Evolutionary conservation across 331 rosid species (phyloP), one percentile per base, ranked within the genome.

Genomic region (Malus hybrid): DNA sequence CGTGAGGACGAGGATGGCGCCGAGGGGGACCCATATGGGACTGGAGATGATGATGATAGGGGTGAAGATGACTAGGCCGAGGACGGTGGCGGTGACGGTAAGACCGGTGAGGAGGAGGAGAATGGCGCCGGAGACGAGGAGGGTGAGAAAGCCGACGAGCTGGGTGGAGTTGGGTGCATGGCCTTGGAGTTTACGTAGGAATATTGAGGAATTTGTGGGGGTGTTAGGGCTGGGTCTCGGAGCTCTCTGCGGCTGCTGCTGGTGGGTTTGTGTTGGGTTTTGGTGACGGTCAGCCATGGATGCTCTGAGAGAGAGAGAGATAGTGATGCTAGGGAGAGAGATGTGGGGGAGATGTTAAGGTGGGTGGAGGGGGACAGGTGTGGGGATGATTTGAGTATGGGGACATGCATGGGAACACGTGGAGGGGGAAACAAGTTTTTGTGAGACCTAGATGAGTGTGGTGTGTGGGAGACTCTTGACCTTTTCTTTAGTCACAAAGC

Each of bases 1-100:
- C 15, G 33, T 1, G 22, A 89, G 10, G 65, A 91, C 77, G 66
- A 90, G 62, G 6, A 90, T 0, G 20, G 85, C 69, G 3, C 76
- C 88, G 0, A 84, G 34, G 0, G 98, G 97, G 29, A 89, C 76
- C 98, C 98, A 93, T 36, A 93, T 55, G 1, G 98, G 98, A 80
- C 85, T 86, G 0, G 98, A 83, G 0, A 91, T 3, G 31, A 93
- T 65, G 67, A 93, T 77, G 39, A 93, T 15, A 0, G 98, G 98
- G 3, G 91, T 29, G 66, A 88, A 80, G 44, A 93, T 62, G 69
- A 91, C 69, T 32, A 91, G 39, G 4, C 80, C 85, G 4, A 88
- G 2, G 34, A 75, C 54, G 6, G 84, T 67, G 2, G 74, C 91
- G 0, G 91, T 64, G 65, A 83, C 57, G 52, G 96, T 85, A 16